Evolutionary conservation across 306 rosid genomes (phyloP), one percentile per base, ranked within the genome.

Genomic region (Begonia peltatifolia): DNA sequence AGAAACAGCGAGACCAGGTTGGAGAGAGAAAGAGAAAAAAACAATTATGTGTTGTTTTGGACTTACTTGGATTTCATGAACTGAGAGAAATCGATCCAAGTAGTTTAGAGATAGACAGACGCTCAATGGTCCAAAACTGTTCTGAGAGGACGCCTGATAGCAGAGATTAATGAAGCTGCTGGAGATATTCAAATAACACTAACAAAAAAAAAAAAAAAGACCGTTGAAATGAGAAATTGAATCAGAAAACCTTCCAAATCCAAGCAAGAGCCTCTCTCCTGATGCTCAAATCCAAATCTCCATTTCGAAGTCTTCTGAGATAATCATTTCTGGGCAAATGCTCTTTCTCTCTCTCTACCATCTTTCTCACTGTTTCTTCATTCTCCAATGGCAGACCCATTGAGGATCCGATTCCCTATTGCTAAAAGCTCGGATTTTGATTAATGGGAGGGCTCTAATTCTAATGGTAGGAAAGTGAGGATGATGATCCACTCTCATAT

Each of bases 51-150:
- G 23, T 20, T 20, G 23, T 20, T 20, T 20, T 20, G 48, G 67
- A 69, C 94, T 81, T 71, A 84, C 96, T 52, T 70, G 77, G 42
- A 75, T 67, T 53, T 78, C 64, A 65, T 68, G 50, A 8, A 63
- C 36, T 22, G 94, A 81, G 41, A 84, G 79, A 69, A 81, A 81
- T 44, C 94, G 87, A 69, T 87, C 96, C 68, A 77, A 62, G 77
- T 87, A 87, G 71, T 84, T 87, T 64, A 76, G 72, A 12, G 86
- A 66, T 20, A 84, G 79, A 67, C 69, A 76, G 14, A 79, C 38
- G 68, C 74, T 64, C 47, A 59, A 47, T 42, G 87, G 77, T 63
- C 87, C 94, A 67, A 81, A 81, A 48, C 72, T 70, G 63, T 58
- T 65, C 60, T 64, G 68, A 18, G 69, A 47, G 71, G 66, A 67